A percentile compares a stretch with the other conserved stretches of the same genome.
phyloP scores from a whole-genome alignment of 140 eudicot species.

The Oenanthe javanica region DNA sequence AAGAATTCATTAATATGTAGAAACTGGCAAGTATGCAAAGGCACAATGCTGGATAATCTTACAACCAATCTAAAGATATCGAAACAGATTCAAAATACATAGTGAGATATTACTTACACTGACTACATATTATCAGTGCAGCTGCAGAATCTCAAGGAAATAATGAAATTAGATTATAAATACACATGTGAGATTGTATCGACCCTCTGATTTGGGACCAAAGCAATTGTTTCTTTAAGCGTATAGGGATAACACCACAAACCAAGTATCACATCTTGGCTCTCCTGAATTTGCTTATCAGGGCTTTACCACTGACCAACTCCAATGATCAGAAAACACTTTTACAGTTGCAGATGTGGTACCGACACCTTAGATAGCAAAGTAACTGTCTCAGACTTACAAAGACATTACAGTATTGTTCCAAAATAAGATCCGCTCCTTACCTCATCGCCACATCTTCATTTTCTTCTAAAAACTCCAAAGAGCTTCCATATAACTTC shows the following conservation, averaged over 20 bases:
- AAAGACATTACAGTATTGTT: neutral
- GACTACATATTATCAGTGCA: neutral
- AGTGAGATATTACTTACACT: neutral
- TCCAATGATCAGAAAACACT: neutral
- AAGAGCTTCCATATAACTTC: conserved; percentile 42
- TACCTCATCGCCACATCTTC: conserved; percentile 29
- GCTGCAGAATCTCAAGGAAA: neutral
- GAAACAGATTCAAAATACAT: neutral
- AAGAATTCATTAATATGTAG: too few relatives aligned
- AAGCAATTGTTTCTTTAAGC: neutral
- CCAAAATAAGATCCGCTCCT: neutral
- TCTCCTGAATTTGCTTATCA: neutral
- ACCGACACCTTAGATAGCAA: neutral
- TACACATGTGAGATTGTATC: neutral
- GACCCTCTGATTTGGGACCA: neutral
- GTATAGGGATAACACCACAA: neutral
- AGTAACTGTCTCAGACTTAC: neutral
- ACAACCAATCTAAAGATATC: neutral
- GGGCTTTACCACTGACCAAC: neutral
- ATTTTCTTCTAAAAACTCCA: conserved; percentile 35
- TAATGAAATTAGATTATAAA: neutral
- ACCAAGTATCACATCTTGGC: neutral
- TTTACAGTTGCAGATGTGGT: neutral
- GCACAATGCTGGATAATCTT: too few relatives aligned
- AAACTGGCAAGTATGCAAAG: too few relatives aligned